phyloP scores from a whole-genome alignment of 495 filamentous ascomycete species.

The Hypoxylon intermedium region DNA sequence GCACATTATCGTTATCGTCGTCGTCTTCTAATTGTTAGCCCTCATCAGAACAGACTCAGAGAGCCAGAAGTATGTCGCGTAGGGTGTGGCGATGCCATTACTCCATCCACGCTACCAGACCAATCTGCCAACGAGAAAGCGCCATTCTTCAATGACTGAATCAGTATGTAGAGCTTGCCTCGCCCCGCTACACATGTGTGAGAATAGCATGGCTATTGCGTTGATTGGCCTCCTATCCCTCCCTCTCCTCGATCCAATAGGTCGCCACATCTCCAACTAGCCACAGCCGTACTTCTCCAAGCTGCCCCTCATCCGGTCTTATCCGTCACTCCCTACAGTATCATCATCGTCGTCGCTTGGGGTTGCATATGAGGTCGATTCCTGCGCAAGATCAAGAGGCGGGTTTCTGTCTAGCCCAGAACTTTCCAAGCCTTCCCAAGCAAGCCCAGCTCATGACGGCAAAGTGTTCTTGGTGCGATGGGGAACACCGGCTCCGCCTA shows the following conservation, averaged over 20 bases:
- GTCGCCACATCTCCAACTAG: constrained; percentile 26
- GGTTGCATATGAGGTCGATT: constrained; percentile 16
- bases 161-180: constrained; percentile 1
- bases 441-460: neutral
- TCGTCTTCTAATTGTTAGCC: neutral
- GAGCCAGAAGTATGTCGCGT: constrained; percentile 12
- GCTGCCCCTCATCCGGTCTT: neutral
- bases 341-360: neutral
- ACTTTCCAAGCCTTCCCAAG: no score
- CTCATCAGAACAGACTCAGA: constrained; percentile 4
- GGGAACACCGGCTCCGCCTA: constrained; percentile 8
- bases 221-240: constrained; percentile 23
- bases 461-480: neutral
- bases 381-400: neutral
- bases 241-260: constrained; percentile 16
- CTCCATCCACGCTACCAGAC: constrained; percentile 1
- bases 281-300: constrained; percentile 21
- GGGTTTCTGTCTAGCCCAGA: neutral
- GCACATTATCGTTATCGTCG: constrained; percentile 7
- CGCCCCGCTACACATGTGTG: no score
- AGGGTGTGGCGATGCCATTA: constrained; percentile 22
- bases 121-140: neutral
- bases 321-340: neutral
- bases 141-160: neutral
- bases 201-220: no score